Evolutionary conservation across 768 basidiomycete genomes (phyloP).

Genomic region (Naganishia kalamii): DNA sequence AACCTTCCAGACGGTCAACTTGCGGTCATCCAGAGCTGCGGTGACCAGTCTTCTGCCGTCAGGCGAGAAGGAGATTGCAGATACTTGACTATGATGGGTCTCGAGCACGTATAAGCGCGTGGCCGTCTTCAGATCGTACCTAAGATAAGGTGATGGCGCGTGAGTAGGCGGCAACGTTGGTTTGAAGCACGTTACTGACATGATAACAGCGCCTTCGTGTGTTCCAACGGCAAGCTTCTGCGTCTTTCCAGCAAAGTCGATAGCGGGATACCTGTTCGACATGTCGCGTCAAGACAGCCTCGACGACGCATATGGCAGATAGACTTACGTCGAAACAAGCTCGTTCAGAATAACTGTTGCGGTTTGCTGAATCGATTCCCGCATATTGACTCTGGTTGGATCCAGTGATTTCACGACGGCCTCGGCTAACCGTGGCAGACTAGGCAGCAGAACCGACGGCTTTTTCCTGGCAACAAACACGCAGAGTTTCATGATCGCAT

Average conservation of each 20-base stretch:
- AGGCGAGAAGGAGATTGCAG: slow-evolving; percentile 84
- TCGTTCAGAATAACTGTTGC: slow-evolving; percentile 91
- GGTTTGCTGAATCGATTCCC: slow-evolving; percentile 77
- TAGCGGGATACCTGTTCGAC: slow-evolving; percentile 66
- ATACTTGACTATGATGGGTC: slow-evolving; percentile 71
- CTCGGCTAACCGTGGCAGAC: slow-evolving; percentile 78
- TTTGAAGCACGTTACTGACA: slow-evolving; percentile 25
- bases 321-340: slow-evolving; percentile 78
- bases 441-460: slow-evolving; percentile 74
- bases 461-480: slow-evolving; percentile 92
- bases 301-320: background rate
- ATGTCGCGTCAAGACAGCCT: background rate
- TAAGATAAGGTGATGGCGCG: slow-evolving; percentile 48
- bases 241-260: slow-evolving; percentile 79
- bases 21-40: slow-evolving; percentile 73
- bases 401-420: slow-evolving; percentile 95
- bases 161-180: background rate
- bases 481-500: slow-evolving; percentile 83
- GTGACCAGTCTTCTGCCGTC: slow-evolving; percentile 87
- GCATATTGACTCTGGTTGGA: slow-evolving; percentile 66
- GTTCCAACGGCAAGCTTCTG: slow-evolving; percentile 92
- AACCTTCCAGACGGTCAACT: slow-evolving; percentile 91
- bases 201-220: slow-evolving; percentile 74
- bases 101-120: slow-evolving; percentile 92
- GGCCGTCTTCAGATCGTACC: slow-evolving; percentile 95